A percentile compares a stretch with the other conserved stretches of the same genome.
Conservation (phyloP, 352 stramenopile genomes). For the Phytophthora meadii region DNA sequence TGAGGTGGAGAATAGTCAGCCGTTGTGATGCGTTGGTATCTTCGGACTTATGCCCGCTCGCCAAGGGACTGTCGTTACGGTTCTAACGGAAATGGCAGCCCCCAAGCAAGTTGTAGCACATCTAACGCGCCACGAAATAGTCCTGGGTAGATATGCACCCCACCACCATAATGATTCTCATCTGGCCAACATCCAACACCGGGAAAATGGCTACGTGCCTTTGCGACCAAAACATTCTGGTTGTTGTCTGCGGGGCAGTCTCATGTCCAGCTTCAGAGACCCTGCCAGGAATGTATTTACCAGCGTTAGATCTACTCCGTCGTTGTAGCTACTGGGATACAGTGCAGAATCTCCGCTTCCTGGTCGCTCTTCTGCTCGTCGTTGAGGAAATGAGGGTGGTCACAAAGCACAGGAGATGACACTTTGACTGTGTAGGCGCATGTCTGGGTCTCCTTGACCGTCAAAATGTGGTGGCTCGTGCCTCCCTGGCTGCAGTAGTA, state of each 20-base stretch:
- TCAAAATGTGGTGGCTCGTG: conserved; percentile 73
- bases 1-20: neutral
- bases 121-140: neutral
- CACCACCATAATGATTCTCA: conserved; percentile 11
- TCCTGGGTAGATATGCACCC: conserved; percentile 6
- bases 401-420: conserved; percentile 72
- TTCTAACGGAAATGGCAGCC: neutral
- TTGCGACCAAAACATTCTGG: conserved; percentile 6
- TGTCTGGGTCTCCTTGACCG: conserved; percentile 85
- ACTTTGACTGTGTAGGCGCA: conserved; percentile 86
- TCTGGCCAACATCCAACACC: conserved; percentile 18
- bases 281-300: neutral
- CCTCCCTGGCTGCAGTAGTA: conserved; percentile 82
- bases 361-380: conserved; percentile 67
- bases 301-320: conserved; percentile 9
- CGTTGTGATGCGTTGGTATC: conserved; percentile 4
- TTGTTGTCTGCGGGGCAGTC: too few relatives aligned
- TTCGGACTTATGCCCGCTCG: neutral
- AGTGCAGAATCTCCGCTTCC: conserved; percentile 71
- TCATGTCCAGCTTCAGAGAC: too few relatives aligned
- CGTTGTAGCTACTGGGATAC: conserved; percentile 45
- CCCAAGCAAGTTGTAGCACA: too few relatives aligned
- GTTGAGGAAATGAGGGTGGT: conserved; percentile 85
- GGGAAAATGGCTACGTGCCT: conserved; percentile 14
- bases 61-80: neutral